Percentiles rank a stretch among this genome's conserved stretches.
phyloP scores from a whole-genome alignment of 1,284 basidiomycete genomes.

The Phaffia rhodozyma region DNA sequence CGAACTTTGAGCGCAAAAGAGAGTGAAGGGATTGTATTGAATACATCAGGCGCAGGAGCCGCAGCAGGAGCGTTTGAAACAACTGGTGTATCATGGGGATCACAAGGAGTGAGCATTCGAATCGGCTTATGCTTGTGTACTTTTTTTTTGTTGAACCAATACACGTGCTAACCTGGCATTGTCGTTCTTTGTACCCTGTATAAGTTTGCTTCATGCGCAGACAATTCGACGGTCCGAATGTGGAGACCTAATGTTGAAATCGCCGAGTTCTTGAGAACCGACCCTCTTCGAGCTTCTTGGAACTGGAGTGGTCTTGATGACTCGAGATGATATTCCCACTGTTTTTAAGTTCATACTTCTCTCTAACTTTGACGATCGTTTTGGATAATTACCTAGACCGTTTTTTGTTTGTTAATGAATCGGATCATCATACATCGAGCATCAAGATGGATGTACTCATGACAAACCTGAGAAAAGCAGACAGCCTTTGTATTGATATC shows the following conservation, averaged over 20 bases:
- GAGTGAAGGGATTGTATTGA: background rate
- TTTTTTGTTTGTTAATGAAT: no score
- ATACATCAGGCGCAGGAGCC: background rate
- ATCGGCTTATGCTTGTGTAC: background rate
- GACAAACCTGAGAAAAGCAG: no score
- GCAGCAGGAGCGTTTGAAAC: conserved; percentile 2
- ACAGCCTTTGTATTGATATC: no score
- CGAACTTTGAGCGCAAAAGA: background rate
- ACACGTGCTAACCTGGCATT: background rate
- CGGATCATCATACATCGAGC: no score
- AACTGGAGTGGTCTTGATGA: background rate
- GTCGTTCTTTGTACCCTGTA: background rate
- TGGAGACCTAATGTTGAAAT: conserved; percentile 28
- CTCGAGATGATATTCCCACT: background rate
- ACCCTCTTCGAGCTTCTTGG: conserved; percentile 15
- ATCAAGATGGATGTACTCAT: no score
- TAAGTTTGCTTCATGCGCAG: conserved; percentile 31
- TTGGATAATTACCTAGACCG: no score
- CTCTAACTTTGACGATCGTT: no score
- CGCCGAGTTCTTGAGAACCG: conserved; percentile 19
- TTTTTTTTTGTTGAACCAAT: background rate
- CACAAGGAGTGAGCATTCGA: background rate
- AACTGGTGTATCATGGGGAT: conserved; percentile 10
- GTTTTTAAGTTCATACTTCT: no score
- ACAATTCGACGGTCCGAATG: conserved; percentile 30